Evolutionary conservation across 768 basidiomycete species (phyloP).

Genomic region (Megacollybia marginata): DNA sequence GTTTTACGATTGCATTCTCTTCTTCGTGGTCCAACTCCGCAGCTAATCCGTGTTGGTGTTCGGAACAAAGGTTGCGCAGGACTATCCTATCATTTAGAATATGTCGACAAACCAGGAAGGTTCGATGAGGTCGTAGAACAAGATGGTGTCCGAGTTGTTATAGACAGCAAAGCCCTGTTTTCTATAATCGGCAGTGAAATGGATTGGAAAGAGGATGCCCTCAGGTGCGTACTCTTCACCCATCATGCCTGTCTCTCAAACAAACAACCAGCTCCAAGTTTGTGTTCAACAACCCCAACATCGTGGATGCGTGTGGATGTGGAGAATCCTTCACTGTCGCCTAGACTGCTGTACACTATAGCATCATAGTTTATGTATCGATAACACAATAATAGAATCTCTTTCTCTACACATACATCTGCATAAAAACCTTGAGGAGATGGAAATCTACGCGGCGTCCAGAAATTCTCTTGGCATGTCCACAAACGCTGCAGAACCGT

Average conservation of each 20-base stretch:
- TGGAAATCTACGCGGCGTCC: constrained; percentile 26
- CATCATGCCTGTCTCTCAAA: neutral
- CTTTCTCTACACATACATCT: constrained; percentile 2
- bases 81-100: constrained; percentile 84
- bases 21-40: constrained; percentile 76
- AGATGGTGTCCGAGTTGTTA: constrained; percentile 87
- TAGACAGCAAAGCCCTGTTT: constrained; percentile 95
- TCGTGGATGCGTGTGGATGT: constrained; percentile 92
- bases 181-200: constrained; percentile 98
- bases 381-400: neutral
- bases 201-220: constrained; percentile 93
- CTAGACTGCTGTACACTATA: neutral
- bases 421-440: neutral
- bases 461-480: constrained; percentile 73
- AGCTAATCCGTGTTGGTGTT: constrained; percentile 91
- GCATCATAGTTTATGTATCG: constrained; percentile 1
- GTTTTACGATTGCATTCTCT: constrained; percentile 67
- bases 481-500: constrained; percentile 74
- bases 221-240: constrained; percentile 53
- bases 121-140: constrained; percentile 98
- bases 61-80: constrained; percentile 97
- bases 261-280: constrained; percentile 60
- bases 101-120: constrained; percentile 81
- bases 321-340: constrained; percentile 83
- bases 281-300: constrained; percentile 85